phyloP scores from a whole-genome alignment of 2,329 filamentous ascomycete genomes.

The Onygenales sp. region DNA sequence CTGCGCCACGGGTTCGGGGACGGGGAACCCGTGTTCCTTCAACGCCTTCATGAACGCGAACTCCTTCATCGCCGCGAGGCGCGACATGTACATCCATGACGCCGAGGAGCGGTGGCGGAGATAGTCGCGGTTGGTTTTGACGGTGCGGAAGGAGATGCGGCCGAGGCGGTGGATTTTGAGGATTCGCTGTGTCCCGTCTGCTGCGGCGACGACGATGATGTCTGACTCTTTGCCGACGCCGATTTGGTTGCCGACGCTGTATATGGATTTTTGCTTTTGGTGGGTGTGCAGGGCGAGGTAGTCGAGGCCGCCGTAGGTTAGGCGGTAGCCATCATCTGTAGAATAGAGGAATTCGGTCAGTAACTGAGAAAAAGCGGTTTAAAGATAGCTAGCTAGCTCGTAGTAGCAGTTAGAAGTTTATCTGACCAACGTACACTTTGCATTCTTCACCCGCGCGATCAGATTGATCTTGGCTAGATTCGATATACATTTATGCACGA shows the following conservation, averaged over 20 bases:
- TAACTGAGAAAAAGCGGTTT: not conserved
- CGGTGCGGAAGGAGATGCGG: slow-evolving; percentile 90
- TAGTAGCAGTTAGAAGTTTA: not conserved
- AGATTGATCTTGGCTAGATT: slow-evolving; percentile 83
- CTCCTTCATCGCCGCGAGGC: slow-evolving; percentile 87
- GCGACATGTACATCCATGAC: slow-evolving; percentile 97
- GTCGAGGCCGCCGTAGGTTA: slow-evolving; percentile 94
- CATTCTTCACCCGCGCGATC: slow-evolving; percentile 88
- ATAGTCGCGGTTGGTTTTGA: slow-evolving; percentile 94
- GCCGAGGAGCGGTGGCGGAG: slow-evolving; percentile 69
- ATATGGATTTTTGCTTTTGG: slow-evolving; percentile 67
- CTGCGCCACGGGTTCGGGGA: slow-evolving; percentile 79
- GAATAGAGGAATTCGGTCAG: not conserved
- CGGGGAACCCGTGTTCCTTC: slow-evolving; percentile 72
- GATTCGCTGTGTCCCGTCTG: slow-evolving; percentile 65
- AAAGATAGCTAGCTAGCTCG: not conserved
- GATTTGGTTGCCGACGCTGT: slow-evolving; percentile 88
- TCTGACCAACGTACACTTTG: slow-evolving; percentile 53
- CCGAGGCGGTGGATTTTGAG: slow-evolving; percentile 95
- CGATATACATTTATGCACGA: slow-evolving; percentile 80
- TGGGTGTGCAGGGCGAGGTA: slow-evolving; percentile 93
- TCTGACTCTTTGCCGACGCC: slow-evolving; percentile 97
- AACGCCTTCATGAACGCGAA: slow-evolving; percentile 89
- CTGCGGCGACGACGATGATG: slow-evolving; percentile 84
- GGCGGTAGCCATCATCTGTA: slow-evolving; percentile 78